These are phyloP conservation scores for Ceratobasidium sp. DNA, from an alignment of 1,284 basidiomycete species.

Conservation along the genomic window DNA sequence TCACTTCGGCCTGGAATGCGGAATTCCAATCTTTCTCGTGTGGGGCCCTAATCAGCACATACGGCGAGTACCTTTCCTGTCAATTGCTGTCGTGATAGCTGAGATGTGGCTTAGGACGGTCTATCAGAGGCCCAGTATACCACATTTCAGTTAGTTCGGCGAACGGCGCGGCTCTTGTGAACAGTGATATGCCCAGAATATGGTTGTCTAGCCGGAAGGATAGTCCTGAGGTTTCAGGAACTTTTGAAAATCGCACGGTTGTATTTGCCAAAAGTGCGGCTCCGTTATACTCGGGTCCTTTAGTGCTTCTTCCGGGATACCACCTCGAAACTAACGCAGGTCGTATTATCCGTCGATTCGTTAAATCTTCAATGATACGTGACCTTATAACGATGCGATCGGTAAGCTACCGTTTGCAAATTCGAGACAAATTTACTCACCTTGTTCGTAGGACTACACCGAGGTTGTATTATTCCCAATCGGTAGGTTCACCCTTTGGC, in stretches of 20 bases:
- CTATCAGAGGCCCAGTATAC: no score
- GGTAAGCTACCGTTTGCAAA: neutral
- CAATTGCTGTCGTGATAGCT: no score
- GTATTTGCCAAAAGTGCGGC: neutral
- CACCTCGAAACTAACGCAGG: neutral
- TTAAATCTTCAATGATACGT: neutral
- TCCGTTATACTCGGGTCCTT: neutral
- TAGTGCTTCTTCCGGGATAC: neutral
- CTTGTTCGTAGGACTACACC: neutral
- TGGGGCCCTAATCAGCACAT: no score
- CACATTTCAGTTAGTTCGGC: neutral
- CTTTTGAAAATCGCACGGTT: neutral
- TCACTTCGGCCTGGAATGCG: no score
- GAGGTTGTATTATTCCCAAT: neutral
- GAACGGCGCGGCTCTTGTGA: neutral
- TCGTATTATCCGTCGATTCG: neutral
- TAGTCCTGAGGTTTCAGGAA: no score
- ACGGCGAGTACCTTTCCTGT: no score
- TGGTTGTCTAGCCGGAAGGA: constrained; percentile 6
- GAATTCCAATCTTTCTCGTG: no score
- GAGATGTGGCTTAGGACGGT: no score
- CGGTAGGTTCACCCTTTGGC: neutral
- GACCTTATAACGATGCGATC: neutral
- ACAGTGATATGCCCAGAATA: neutral
- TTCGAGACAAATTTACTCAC: no score